Conservation (phyloP, 805 yeast species). For the Pachysolen tannophilus region DNA sequence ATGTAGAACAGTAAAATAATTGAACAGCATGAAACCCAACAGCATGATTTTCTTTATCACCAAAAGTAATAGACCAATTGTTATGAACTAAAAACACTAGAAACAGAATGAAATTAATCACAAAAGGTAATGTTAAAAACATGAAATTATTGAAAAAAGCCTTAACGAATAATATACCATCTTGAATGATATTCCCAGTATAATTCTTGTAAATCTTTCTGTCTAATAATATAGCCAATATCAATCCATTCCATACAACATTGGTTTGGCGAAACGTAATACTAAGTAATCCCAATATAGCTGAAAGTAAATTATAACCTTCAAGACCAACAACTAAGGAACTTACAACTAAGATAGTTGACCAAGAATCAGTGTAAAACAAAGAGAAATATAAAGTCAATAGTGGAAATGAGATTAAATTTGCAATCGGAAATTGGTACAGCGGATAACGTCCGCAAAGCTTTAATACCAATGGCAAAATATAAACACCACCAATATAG, state of each 20-base stretch:
- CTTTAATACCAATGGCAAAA: constrained; percentile 35
- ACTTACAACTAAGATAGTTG: constrained; percentile 58
- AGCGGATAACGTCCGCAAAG: background rate
- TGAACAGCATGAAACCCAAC: constrained; percentile 71
- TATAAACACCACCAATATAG: constrained; percentile 51
- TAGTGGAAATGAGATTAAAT: constrained; percentile 48
- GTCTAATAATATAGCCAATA: constrained; percentile 48
- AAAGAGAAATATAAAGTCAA: constrained; percentile 65
- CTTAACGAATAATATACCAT: constrained; percentile 14
- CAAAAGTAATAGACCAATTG: constrained; percentile 74
- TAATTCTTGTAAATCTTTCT: constrained; percentile 32
- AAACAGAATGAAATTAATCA: constrained; percentile 45
- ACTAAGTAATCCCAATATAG: constrained; percentile 51
- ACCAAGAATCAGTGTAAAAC: constrained; percentile 93
- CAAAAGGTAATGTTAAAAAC: constrained; percentile 41
- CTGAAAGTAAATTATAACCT: constrained; percentile 31
- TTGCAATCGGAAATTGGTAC: constrained; percentile 18
- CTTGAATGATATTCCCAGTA: constrained; percentile 22
- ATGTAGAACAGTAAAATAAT: constrained; percentile 66
- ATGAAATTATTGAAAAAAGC: constrained; percentile 24
- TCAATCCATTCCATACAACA: constrained; percentile 73
- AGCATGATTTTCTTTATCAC: constrained; percentile 83
- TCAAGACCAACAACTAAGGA: constrained; percentile 40
- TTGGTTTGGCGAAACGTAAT: constrained; percentile 86
- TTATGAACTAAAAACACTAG: constrained; percentile 51